Conservation (phyloP, 2,329 filamentous ascomycete species). For the Trichoderma semiorbis region DNA sequence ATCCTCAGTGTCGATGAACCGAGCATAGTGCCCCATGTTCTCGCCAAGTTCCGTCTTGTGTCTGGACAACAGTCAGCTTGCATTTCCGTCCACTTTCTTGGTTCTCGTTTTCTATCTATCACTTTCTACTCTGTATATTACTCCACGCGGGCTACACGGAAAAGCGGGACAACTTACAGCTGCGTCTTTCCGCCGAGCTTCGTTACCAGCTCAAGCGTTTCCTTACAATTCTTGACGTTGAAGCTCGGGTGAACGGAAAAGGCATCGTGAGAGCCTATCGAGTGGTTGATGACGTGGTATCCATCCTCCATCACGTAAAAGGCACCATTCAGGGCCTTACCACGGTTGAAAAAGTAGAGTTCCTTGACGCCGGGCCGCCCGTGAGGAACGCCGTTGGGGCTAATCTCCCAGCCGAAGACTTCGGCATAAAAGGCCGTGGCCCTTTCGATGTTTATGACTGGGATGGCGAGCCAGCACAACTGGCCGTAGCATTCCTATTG, state of each 20-base stretch:
- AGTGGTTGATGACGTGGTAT: slow-evolving; percentile 28
- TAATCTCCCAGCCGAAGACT: slow-evolving; percentile 35
- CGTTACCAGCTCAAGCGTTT: slow-evolving; percentile 30
- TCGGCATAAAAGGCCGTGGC: slow-evolving; percentile 38
- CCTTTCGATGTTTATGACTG: slow-evolving; percentile 33
- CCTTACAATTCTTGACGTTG: slow-evolving; percentile 32
- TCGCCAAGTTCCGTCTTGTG: slow-evolving; percentile 36
- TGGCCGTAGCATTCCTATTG: slow-evolving; percentile 26
- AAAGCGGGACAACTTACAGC: slow-evolving; percentile 29
- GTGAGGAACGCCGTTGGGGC: slow-evolving; percentile 22
- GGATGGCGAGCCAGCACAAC: slow-evolving; percentile 39
- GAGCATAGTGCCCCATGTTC: slow-evolving; percentile 35
- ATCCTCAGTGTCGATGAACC: slow-evolving; percentile 38
- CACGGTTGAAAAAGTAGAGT: slow-evolving; percentile 36
- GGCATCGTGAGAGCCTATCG: slow-evolving; percentile 23
- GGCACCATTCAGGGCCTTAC: slow-evolving; percentile 32
- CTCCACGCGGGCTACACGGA: not conserved
- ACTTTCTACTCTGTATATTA: not conserved
- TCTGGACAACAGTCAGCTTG: slow-evolving; percentile 23
- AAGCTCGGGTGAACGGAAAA: slow-evolving; percentile 34
- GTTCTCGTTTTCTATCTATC: not conserved
- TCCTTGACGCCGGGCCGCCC: slow-evolving; percentile 27
- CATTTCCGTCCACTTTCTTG: not conserved
- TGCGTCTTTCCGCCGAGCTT: slow-evolving; percentile 33
- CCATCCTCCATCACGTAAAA: slow-evolving; percentile 34